Evolutionary conservation across 805 yeast genomes (phyloP).

Genomic region (Lachancea fermentati): DNA sequence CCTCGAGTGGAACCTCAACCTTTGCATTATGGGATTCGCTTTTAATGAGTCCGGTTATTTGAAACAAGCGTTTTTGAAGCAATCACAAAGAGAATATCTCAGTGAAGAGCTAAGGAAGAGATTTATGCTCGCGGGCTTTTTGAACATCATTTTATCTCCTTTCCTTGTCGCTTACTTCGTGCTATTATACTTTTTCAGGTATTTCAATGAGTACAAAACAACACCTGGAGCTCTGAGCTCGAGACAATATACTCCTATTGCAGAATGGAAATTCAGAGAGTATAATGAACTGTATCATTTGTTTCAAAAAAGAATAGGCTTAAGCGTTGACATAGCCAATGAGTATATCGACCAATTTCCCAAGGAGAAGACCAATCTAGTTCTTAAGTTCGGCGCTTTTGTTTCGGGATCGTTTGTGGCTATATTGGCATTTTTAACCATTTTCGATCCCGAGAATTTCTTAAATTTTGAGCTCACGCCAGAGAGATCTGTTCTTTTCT

Average conservation of each 20-base stretch:
- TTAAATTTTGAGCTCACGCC: constrained; percentile 82
- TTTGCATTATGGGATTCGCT: constrained; percentile 81
- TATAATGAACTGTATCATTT: constrained; percentile 89
- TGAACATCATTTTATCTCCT: constrained; percentile 80
- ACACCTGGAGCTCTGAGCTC: constrained; percentile 80
- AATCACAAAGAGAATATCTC: constrained; percentile 58
- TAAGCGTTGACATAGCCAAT: constrained; percentile 75
- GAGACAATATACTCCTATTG: constrained; percentile 87
- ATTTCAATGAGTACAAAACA: constrained; percentile 86
- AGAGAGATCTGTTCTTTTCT: constrained; percentile 78
- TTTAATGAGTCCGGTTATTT: constrained; percentile 83
- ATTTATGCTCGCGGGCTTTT: constrained; percentile 79
- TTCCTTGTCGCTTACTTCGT: constrained; percentile 79
- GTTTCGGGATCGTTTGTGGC: constrained; percentile 87
- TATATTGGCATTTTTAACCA: constrained; percentile 67
- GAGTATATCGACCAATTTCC: constrained; percentile 90
- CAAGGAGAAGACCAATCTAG: constrained; percentile 55
- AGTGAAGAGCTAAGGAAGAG: constrained; percentile 69
- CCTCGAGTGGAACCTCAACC: constrained; percentile 87
- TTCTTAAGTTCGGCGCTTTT: constrained; percentile 60
- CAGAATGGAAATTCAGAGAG: constrained; percentile 93
- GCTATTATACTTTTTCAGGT: constrained; percentile 77
- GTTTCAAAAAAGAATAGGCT: constrained; percentile 69
- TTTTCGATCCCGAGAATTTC: constrained; percentile 85
- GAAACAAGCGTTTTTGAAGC: constrained; percentile 63